A percentile compares a stretch with the other conserved stretches of the same genome.
These are phyloP conservation scores for Rhizopus stolonifer DNA, from an alignment of 371 early-diverging fungal species.

Conservation along the genomic window DNA sequence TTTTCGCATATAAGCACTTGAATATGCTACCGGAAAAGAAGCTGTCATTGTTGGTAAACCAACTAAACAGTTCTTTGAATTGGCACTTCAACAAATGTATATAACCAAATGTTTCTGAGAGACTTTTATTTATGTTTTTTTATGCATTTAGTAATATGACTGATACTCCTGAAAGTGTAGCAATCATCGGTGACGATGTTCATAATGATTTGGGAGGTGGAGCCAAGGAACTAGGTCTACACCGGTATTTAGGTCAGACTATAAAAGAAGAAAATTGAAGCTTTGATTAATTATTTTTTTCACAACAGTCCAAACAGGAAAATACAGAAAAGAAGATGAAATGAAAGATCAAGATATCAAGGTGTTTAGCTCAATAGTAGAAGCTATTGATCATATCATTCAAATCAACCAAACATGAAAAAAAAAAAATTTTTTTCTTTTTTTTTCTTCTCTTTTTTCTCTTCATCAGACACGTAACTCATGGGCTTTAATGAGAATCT, in stretches of 20 bases:
- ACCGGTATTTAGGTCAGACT: conserved; percentile 60
- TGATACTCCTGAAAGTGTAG: conserved; percentile 51
- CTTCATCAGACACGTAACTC: too few relatives aligned
- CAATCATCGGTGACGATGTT: conserved; percentile 87
- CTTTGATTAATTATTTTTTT: not conserved
- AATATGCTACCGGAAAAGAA: conserved; percentile 67
- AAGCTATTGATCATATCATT: conserved; percentile 43
- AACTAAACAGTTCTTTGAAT: conserved; percentile 65
- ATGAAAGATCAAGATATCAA: conserved; percentile 12
- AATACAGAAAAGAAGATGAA: conserved; percentile 77
- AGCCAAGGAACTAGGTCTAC: conserved; percentile 68
- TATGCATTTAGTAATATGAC: conserved; percentile 24
- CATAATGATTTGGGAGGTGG: conserved; percentile 78
- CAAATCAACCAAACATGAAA: conserved; percentile 7
- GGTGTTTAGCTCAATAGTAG: conserved; percentile 43
- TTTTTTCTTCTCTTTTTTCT: too few relatives aligned
- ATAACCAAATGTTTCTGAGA: not conserved
- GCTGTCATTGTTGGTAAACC: conserved; percentile 88
- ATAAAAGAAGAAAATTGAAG: not conserved
- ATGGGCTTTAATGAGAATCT: too few relatives aligned
- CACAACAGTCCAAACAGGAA: conserved; percentile 72
- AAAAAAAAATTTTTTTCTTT: not conserved
- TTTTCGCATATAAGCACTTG: conserved; percentile 58
- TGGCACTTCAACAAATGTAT: conserved; percentile 75
- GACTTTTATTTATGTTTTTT: not conserved